Base-by-base conservation (phyloP, 2,329 filamentous ascomycete species). In the Dactylellina cionopaga region DNA sequence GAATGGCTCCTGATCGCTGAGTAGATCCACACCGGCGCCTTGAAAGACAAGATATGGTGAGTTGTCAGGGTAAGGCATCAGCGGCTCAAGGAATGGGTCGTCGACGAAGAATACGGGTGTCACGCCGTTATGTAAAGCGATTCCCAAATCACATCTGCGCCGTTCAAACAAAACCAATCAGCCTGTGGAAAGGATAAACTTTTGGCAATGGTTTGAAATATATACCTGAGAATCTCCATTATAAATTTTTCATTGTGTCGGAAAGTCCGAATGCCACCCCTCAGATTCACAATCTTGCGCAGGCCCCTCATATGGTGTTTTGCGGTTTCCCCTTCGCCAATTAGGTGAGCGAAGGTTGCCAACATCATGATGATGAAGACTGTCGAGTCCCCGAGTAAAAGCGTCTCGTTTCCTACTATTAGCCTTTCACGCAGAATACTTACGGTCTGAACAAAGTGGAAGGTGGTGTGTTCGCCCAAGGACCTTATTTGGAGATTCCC, bases 291-390 rank as follows among this genome's bases (percentile, higher is more conserved):
- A 5, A 83, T 81, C 65, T 77, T 80, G 15, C 76, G 76, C 15
- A 83, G 76, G 5, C 81, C 81, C 19, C 78, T 49, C 59, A 82
- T 76, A 55, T 83, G 81, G 17, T 80, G 75, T 6, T 55, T 75
- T 0, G 80, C 78, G 0, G 77, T 68, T 3, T 76, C 56, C 13
- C 58, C 55, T 37, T 82, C 78, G 2, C 79, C 78, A 0, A 58
- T 74, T 6, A 77, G 66, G 22, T 78, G 75, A 5, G 81, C 78
- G 56, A 79, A 75, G 1, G 69, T 74, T 1, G 80, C 79, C 11
- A 82, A 71, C 11, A 74, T 76, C 52, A 82, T 35, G 1, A 82
- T 75, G 0, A 78, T 77, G 2, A 76, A 73, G 0, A 79, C 74
- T 0, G 81, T 82, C 5, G 75, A 72, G 59, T 80, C 73, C 1